Base-by-base conservation (phyloP, 1,284 basidiomycete genomes). In the Moesziomyces sp. region DNA sequence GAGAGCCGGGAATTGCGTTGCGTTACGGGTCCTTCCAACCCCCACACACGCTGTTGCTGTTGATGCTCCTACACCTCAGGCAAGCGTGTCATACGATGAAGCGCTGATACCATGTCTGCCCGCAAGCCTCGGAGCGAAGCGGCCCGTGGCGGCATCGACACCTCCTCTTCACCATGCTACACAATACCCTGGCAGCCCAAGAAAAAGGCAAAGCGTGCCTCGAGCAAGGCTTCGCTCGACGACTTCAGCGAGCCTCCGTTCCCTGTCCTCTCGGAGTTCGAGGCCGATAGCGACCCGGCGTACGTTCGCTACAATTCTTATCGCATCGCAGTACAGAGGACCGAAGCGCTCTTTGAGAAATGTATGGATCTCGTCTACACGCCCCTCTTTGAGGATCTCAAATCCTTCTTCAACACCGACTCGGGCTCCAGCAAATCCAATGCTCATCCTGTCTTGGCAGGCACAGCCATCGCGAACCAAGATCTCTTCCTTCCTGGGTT, bases 161-260 rank as follows among this genome's bases (percentile, higher is more conserved):
- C 43, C 0, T 62, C 70, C 62, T 74, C 72, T 7, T 66, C 72
- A 0, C 56, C 53, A 28, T 74, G 72, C 72, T 74, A 66, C 53
- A 74, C 72, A 34, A 66, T 74, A 49, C 72, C 72, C 5, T 70
- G 72, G 66, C 61, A 60, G 28, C 67, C 71, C 10, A 55, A 48
- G 21, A 74, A 74, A 50, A 59, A 58, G 38, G 28, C 56, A 2
- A 60, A 52, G 40, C 46, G 5, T 24, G 45, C 14, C 44, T 34
- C 30, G 10, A 13, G 11, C 30, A 34, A 34, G 30, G 21, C 54
- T 30, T 18, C 23, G 28, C n/a, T 13, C 19, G 23, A 5, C 50
- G 46, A 45, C 19, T 35, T 47, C 19, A 28, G 35, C 3, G 47
- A 53, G 19, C 58, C 57, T 2, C 58, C 58, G 0, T 74, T 74